Evolutionary conservation across 768 basidiomycete species (phyloP), one percentile per base, ranked within the genome.

Genomic region (Termitomyces sp.): DNA sequence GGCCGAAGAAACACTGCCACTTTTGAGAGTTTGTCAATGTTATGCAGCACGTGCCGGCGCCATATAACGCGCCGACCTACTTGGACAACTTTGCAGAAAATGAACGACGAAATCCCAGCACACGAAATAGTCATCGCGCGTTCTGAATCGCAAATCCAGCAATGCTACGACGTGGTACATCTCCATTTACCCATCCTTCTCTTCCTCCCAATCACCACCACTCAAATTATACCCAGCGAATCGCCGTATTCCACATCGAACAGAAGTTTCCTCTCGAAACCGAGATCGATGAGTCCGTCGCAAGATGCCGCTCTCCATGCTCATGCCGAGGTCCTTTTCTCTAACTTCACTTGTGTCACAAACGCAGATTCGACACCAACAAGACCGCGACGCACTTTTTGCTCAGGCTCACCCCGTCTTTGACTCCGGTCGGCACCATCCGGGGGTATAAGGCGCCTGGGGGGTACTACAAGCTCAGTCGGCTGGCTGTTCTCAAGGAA

Each of bases 201-300:
- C n/a, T n/a, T 21, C 10, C 54, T 11, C 21, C 34, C 45, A 54
- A 56, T 53, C 47, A 44, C 46, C 46, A 47, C 37, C 34, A 37
- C 37, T 54, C 37, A 40, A 29, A 29, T 29, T 7, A 29, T 34
- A 31, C 32, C 5, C 59, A 77, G 73, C 71, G 83, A 58, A 77
- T 83, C 55, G 72, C 73, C 34, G 85, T 89, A 55, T 89, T 88
- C 68, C 75, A 80, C 62, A 71, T 72, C 63, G 85, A 89, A 69
- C 87, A 91, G 71, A 75, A 76, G 40, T 94, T 92, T 65, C 79
- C 89, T 44, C 72, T 88, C 21, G 89, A 91, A 49, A 77, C 75
- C 8, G 92, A 95, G 71, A 76, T 87, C 62, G 92, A 94, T 71
- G 78, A 82, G 90, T 89, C 73, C 71, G 73, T 35, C 53, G 40